phyloP scores from a whole-genome alignment of 2,329 filamentous ascomycete genomes.

The Fonsecaea monophora region DNA sequence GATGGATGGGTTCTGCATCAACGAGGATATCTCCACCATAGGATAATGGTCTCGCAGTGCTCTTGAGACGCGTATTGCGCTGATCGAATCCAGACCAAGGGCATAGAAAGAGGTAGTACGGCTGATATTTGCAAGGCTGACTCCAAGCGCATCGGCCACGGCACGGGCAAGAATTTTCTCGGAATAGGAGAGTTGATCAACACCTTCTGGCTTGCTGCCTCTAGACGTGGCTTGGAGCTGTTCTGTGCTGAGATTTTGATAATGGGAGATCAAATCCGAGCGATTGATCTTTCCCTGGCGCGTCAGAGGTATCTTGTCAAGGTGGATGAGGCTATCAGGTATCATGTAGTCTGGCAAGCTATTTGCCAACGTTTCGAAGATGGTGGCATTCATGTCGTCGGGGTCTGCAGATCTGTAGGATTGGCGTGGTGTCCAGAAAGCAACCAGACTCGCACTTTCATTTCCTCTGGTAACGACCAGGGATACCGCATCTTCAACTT shows the following conservation, averaged over 20 bases:
- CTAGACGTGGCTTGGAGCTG: conserved; percentile 50
- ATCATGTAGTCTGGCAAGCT: conserved; percentile 78
- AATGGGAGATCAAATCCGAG: conserved; percentile 57
- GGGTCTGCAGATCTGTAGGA: conserved; percentile 15
- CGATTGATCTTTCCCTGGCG: conserved; percentile 77
- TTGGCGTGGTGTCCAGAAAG: conserved; percentile 66
- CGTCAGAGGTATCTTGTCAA: conserved; percentile 73
- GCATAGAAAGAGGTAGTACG: conserved; percentile 75
- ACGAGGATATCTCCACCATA: conserved; percentile 68
- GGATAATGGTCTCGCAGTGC: conserved; percentile 58
- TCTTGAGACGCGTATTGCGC: conserved; percentile 73
- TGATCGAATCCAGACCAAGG: conserved; percentile 84
- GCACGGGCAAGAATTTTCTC: conserved; percentile 65
- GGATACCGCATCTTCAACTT: conserved; percentile 68
- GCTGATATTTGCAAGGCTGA: conserved; percentile 57
- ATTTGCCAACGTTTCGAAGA: conserved; percentile 64
- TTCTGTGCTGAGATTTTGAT: conserved; percentile 55
- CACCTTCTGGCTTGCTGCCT: conserved; percentile 9
- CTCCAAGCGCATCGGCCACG: conserved; percentile 60
- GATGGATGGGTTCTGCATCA: conserved; percentile 74
- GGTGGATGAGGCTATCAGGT: conserved; percentile 73
- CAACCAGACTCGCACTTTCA: conserved; percentile 63
- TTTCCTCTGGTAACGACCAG: conserved; percentile 59
- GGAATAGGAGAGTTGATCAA: conserved; percentile 44
- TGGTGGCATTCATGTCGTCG: conserved; percentile 33